phyloP scores from a whole-genome alignment of 805 yeast species.

The Saccharomycopsis schoenii region DNA sequence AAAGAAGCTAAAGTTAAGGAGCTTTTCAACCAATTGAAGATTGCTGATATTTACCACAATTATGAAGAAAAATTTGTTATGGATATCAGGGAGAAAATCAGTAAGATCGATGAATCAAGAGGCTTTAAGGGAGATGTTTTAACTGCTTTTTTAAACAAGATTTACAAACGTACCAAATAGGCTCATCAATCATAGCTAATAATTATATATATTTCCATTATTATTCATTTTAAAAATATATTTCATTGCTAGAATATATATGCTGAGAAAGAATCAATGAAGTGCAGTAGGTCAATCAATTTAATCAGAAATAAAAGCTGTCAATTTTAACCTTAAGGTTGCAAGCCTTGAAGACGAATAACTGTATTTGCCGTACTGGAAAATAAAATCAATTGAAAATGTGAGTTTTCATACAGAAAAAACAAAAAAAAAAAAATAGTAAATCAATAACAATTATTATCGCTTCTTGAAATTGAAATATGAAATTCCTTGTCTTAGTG shows the following conservation, averaged over 20 bases:
- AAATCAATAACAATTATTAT: neutral
- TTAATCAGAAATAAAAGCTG: too few relatives aligned
- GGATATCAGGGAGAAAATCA: constrained; percentile 55
- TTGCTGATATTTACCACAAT: constrained; percentile 59
- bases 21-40: constrained; percentile 62
- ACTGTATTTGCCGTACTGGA: too few relatives aligned
- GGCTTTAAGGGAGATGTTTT: constrained; percentile 91
- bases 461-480: neutral
- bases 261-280: too few relatives aligned
- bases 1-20: constrained; percentile 56
- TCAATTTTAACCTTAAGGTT: too few relatives aligned
- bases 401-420: neutral
- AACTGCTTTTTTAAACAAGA: constrained; percentile 74
- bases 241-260: neutral
- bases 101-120: constrained; percentile 72
- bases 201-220: too few relatives aligned
- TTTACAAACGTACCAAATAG: constrained; percentile 88
- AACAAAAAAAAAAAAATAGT: too few relatives aligned
- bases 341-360: too few relatives aligned
- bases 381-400: too few relatives aligned
- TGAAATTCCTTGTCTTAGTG: neutral
- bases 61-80: constrained; percentile 76
- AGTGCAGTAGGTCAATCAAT: too few relatives aligned
- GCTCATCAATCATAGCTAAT: neutral
- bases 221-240: neutral